phyloP scores from a whole-genome alignment of 2,329 filamentous ascomycete species.

The Malbranchea zuffiana region DNA sequence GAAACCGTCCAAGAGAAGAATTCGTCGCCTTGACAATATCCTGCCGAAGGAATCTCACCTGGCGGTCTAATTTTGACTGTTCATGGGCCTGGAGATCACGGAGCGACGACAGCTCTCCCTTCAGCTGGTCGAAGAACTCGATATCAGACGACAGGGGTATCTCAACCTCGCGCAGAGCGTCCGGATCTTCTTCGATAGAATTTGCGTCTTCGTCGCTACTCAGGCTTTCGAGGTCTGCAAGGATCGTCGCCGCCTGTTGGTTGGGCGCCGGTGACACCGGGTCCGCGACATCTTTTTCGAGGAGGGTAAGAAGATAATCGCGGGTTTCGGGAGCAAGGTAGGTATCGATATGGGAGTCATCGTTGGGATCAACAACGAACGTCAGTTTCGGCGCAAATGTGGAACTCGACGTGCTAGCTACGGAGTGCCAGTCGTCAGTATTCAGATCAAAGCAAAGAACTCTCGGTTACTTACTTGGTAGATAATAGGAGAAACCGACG shows the following conservation, averaged over 20 bases:
- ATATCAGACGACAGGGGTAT: conserved; percentile 65
- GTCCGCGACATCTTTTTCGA: conserved; percentile 21
- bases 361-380: conserved; percentile 55
- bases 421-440: conserved; percentile 1
- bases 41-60: conserved; percentile 54
- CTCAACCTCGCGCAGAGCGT: conserved; percentile 40
- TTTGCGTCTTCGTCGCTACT: background rate
- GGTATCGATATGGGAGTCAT: conserved; percentile 59
- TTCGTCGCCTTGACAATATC: conserved; percentile 52
- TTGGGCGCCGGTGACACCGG: background rate
- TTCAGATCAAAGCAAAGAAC: background rate
- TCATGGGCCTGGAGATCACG: conserved; percentile 58
- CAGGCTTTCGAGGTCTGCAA: background rate
- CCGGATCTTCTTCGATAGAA: background rate
- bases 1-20: conserved; percentile 51
- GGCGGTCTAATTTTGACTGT: conserved; percentile 49
- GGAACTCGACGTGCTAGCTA: conserved; percentile 29
- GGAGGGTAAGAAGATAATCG: conserved; percentile 51
- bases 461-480: conserved; percentile 10
- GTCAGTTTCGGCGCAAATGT: conserved; percentile 57
- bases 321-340: conserved; percentile 55
- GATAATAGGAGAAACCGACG: conserved; percentile 13
- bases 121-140: conserved; percentile 68
- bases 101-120: conserved; percentile 58
- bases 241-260: background rate